Percentiles rank a stretch among this genome's conserved stretches.
phyloP scores from a whole-genome alignment of 306 rosid genomes.

The Rosa rugosa region DNA sequence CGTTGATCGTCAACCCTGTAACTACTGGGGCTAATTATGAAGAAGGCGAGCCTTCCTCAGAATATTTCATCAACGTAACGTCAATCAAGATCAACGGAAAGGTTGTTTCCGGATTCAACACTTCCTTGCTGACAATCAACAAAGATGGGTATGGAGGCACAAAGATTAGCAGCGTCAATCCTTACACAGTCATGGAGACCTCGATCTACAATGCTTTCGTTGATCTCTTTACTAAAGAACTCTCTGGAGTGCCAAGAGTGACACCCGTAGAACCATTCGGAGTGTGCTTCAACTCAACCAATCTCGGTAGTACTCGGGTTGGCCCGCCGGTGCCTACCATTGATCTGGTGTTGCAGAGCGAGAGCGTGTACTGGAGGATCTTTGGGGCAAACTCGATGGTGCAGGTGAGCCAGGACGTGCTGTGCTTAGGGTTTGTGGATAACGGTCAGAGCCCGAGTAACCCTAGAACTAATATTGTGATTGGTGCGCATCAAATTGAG shows the following conservation, averaged over 20 bases:
- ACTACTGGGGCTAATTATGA: slow-evolving; percentile 26
- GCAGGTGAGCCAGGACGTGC: slow-evolving; percentile 25
- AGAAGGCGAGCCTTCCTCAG: slow-evolving; percentile 41
- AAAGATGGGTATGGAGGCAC: slow-evolving; percentile 63
- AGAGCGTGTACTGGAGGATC: slow-evolving; percentile 43
- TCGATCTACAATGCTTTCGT: slow-evolving; percentile 49
- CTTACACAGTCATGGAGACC: slow-evolving; percentile 48
- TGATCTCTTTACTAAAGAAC: slow-evolving; percentile 30
- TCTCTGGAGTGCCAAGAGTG: slow-evolving; percentile 24
- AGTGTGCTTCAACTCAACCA: slow-evolving; percentile 36
- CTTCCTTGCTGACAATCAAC: slow-evolving; percentile 41
- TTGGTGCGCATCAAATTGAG: slow-evolving; percentile 58
- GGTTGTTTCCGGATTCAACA: slow-evolving; percentile 25
- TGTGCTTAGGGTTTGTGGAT: slow-evolving; percentile 62
- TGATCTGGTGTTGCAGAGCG: slow-evolving; percentile 48
- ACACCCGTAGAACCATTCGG: slow-evolving; percentile 53
- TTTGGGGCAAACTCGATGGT: slow-evolving; percentile 68
- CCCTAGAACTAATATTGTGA: slow-evolving; percentile 46
- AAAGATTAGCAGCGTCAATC: slow-evolving; percentile 57
- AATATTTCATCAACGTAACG: slow-evolving; percentile 58
- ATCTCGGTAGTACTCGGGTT: slow-evolving; percentile 25
- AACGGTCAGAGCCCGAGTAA: slow-evolving; percentile 37
- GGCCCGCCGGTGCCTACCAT: slow-evolving; percentile 51
- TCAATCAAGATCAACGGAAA: slow-evolving; percentile 41
- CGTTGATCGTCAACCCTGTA: slow-evolving; percentile 46